Conservation (phyloP, 768 basidiomycete genomes). For the Amylocystis lapponica region DNA sequence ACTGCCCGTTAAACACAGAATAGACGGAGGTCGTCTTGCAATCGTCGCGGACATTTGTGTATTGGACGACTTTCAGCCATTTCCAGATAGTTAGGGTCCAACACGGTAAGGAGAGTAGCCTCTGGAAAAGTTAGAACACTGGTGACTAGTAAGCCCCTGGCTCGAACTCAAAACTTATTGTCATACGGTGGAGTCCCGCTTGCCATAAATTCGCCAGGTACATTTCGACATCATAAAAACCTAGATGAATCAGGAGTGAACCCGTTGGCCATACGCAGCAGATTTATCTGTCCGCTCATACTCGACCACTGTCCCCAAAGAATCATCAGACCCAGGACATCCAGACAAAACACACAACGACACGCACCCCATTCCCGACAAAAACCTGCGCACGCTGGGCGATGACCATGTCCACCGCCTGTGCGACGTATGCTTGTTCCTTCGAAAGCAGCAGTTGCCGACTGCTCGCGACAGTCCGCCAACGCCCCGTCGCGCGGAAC, state of each 20-base stretch:
- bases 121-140: too few relatives aligned
- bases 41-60: too few relatives aligned
- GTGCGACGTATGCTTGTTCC: slow-evolving; percentile 52
- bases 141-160: too few relatives aligned
- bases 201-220: too few relatives aligned
- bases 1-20: too few relatives aligned
- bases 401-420: slow-evolving; percentile 64
- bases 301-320: slow-evolving; percentile 38
- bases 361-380: slow-evolving; percentile 65
- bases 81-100: too few relatives aligned
- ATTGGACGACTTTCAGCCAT: too few relatives aligned
- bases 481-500: slow-evolving; percentile 31
- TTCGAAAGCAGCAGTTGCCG: slow-evolving; percentile 47
- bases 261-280: slow-evolving; percentile 35
- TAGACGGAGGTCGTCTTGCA: too few relatives aligned
- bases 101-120: too few relatives aligned
- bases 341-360: neutral
- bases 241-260: slow-evolving; percentile 31
- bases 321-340: neutral
- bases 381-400: slow-evolving; percentile 59
- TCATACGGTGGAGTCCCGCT: too few relatives aligned
- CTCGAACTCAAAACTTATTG: too few relatives aligned
- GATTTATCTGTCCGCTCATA: slow-evolving; percentile 40
- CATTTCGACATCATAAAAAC: slow-evolving; percentile 42
- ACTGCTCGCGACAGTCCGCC: slow-evolving; percentile 47